Evolutionary conservation across 1,284 basidiomycete genomes (phyloP), one percentile per base, ranked within the genome.

Genomic region (Fomes fomentarius): DNA sequence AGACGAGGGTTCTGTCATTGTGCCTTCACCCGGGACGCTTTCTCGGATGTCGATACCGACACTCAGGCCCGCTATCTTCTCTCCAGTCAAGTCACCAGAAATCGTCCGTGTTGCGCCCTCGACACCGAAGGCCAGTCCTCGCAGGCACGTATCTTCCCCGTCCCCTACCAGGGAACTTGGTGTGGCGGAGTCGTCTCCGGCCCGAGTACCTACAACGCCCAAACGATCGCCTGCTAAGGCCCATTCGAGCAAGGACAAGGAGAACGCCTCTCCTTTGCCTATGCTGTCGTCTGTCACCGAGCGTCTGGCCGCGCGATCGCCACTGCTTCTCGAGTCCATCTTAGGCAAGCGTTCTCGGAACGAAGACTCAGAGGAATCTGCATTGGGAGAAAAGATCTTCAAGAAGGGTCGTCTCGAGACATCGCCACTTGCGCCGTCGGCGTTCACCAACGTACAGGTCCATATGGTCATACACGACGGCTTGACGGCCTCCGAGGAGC

Each of bases 241-340:
- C 8, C 49, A 54, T 34, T 60, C 63, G 21, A 37, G 9, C 25
- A 51, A 43, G 7, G 62, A 82, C 66, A 83, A 82, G 65, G 81
- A 82, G 63, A 82, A 82, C 55, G 57, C 62, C 17, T 75, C 76
- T 0, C 79, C 76, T 21, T 57, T 67, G 10, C 60, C 53, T 6
- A 57, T 54, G 0, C 39, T 69, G 28, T 58, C 73, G 5, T 65
- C 72, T 39, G 63, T 73, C 34, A 51, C 66, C 24, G 76, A 78
- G 48, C 71, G 71, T 26, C 67, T 74, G 33, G 70, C 68, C 8
- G 54, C 66, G 19, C 57, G 57, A 2, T 66, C 67, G 6, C 65
- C 66, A 15, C 61, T 60, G 15, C 61, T 69, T 8, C 65, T 66
- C 2, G 48, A 58, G 17, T 68, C 72, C 15, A 58, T 71, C 12